These are phyloP conservation scores for Saccharomyces cerevisiae DNA, from an alignment of 805 yeast genomes.

Conservation along the genomic window DNA sequence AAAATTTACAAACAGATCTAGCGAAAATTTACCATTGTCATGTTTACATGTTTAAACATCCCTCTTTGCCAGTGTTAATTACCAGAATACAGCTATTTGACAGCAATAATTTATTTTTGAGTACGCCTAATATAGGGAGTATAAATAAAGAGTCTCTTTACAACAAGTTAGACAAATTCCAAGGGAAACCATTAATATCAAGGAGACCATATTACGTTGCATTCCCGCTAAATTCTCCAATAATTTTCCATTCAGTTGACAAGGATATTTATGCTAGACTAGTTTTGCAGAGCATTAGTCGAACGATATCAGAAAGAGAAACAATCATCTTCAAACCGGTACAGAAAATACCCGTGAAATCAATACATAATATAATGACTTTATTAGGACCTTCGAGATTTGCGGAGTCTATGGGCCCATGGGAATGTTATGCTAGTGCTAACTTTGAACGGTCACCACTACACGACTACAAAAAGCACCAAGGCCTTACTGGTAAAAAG, in stretches of 20 bases:
- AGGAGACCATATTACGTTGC: constrained; percentile 59
- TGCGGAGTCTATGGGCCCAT: constrained; percentile 55
- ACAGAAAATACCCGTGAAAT: constrained; percentile 34
- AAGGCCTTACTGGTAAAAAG: constrained; percentile 25
- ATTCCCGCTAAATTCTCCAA: constrained; percentile 59
- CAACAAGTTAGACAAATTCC: neutral
- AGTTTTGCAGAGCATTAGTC: constrained; percentile 53
- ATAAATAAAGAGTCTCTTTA: constrained; percentile 11
- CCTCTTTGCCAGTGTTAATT: constrained; percentile 49
- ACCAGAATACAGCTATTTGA: constrained; percentile 67
- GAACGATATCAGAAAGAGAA: constrained; percentile 38
- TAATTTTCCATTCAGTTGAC: constrained; percentile 48
- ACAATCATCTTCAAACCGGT: constrained; percentile 35
- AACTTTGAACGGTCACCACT: constrained; percentile 59
- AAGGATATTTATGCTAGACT: constrained; percentile 42
- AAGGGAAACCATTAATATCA: constrained; percentile 39
- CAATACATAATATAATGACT: constrained; percentile 49
- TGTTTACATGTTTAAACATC: constrained; percentile 59
- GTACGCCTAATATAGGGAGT: constrained; percentile 4
- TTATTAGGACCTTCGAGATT: constrained; percentile 56
- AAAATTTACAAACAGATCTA: constrained; percentile 40
- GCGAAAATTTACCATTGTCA: constrained; percentile 51
- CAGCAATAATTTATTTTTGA: constrained; percentile 19
- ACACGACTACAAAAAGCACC: constrained; percentile 37
- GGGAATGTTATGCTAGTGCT: constrained; percentile 68